Conservation (phyloP, 139 green algal genomes). For the Nannochloris sp. region DNA sequence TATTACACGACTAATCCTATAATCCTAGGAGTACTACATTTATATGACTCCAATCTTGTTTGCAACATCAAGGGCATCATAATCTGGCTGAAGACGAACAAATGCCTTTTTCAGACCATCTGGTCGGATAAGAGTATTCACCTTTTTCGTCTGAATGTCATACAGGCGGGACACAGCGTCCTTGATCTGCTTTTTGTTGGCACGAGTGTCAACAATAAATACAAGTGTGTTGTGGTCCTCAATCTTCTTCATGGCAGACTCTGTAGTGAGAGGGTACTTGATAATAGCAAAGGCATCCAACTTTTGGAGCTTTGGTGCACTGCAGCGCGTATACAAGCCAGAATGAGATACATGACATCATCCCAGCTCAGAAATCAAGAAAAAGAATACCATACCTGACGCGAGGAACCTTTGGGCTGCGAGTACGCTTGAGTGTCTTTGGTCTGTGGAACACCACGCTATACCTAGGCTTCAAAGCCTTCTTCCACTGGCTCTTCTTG, state of each 20-base stretch:
- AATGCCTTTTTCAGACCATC: slow-evolving; percentile 99
- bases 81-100: slow-evolving; percentile 88
- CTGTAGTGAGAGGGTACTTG: slow-evolving; percentile 95
- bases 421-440: slow-evolving; percentile 76
- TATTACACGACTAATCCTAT: neutral
- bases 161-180: slow-evolving; percentile 88
- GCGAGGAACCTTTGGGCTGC: slow-evolving; percentile 78
- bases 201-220: slow-evolving; percentile 84
- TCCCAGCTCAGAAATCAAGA: neutral
- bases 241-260: slow-evolving; percentile 99
- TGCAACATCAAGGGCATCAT: slow-evolving; percentile 97
- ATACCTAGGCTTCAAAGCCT: slow-evolving; percentile 67
- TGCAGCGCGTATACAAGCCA: slow-evolving; percentile 22
- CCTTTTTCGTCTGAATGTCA: slow-evolving; percentile 94
- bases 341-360: too few relatives aligned
- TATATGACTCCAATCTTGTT: slow-evolving; percentile 99
- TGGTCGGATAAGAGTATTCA: slow-evolving; percentile 98
- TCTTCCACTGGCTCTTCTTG: slow-evolving; percentile 81
- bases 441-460: slow-evolving; percentile 81
- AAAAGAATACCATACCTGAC: slow-evolving; percentile 38
- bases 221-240: slow-evolving; percentile 99
- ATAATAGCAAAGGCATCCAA: slow-evolving; percentile 82
- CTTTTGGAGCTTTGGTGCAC: slow-evolving; percentile 52
- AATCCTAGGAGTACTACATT: slow-evolving; percentile 12
- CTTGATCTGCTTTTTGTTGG: slow-evolving; percentile 92